phyloP scores from a whole-genome alignment of 345 rosid species.

The Syzygium grande region DNA sequence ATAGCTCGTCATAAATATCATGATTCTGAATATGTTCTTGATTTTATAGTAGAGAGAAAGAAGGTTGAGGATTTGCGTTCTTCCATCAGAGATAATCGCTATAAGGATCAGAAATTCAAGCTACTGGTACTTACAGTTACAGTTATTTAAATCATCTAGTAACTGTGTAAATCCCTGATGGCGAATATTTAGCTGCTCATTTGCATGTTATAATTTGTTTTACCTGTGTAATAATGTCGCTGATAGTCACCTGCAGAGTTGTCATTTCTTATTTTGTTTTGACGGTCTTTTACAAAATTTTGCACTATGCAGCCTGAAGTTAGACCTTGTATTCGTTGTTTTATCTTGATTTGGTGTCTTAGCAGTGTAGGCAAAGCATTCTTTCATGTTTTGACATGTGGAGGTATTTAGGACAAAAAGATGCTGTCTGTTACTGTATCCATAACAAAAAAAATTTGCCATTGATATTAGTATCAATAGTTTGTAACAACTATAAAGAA shows the following conservation, averaged over 20 bases:
- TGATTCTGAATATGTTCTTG: constrained; percentile 68
- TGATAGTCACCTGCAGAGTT: not conserved
- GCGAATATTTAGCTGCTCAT: not conserved
- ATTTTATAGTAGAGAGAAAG: constrained; percentile 94
- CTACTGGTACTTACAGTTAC: constrained; percentile 46
- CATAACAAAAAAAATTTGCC: not conserved
- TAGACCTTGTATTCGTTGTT: not conserved
- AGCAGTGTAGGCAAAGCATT: not conserved
- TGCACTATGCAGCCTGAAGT: not conserved
- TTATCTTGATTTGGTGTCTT: not conserved
- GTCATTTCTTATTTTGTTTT: not conserved
- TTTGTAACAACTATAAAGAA: not conserved
- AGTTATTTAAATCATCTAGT: not conserved
- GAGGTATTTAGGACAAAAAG: not conserved
- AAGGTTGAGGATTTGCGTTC: constrained; percentile 71
- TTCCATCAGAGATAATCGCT: constrained; percentile 82
- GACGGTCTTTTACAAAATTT: not conserved
- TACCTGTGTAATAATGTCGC: not conserved
- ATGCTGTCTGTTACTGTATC: not conserved
- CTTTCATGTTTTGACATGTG: not conserved
- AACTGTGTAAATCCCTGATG: not conserved
- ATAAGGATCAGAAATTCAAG: constrained; percentile 83
- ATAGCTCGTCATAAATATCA: constrained; percentile 70
- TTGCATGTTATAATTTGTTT: not conserved
- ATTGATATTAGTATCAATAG: not conserved